These are phyloP conservation scores for Vitis labrusca DNA, from an alignment of 164 flowering plant genomes.

Conservation along the genomic window DNA sequence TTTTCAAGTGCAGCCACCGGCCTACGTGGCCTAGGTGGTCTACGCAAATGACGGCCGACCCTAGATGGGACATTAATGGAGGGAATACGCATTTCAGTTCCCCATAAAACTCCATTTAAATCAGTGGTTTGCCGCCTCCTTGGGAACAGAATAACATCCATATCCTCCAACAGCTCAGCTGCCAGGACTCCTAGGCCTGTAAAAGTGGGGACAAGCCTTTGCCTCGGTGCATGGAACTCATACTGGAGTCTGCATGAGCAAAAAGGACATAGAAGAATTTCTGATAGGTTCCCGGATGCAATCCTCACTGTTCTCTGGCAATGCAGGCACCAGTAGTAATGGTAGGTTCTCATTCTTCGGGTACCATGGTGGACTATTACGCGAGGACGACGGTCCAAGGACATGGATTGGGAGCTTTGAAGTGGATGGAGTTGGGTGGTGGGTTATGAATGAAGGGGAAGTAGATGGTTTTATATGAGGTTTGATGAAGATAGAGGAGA, in stretches of 20 bases:
- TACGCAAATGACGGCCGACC: constrained; percentile 25
- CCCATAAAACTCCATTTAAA: constrained; percentile 5
- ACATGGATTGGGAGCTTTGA: constrained; percentile 14
- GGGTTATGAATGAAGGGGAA: not conserved
- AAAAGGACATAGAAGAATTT: constrained; percentile 28
- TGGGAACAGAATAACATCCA: constrained; percentile 31
- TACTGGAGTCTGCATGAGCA: constrained; percentile 23
- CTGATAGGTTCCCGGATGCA: constrained; percentile 15
- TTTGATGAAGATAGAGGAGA: not conserved
- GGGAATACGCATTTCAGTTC: constrained; percentile 1
- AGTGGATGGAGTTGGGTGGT: not conserved
- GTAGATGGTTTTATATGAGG: constrained; percentile 7
- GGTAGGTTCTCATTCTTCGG: constrained; percentile 40
- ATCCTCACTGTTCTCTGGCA: constrained; percentile 39
- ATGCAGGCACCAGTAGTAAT: constrained; percentile 46
- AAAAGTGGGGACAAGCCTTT: constrained; percentile 7
- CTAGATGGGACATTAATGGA: constrained; percentile 14
- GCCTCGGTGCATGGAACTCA: constrained; percentile 38
- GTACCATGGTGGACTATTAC: constrained; percentile 33
- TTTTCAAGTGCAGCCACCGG: constrained; percentile 1
- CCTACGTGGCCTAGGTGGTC: constrained; percentile 9
- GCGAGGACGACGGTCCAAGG: constrained; percentile 25
- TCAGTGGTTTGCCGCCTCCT: not conserved
- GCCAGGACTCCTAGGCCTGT: constrained; percentile 6
- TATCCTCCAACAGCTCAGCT: constrained; percentile 20